Evolutionary conservation across 768 basidiomycete species (phyloP).

Genomic region (Suillus bovinus): DNA sequence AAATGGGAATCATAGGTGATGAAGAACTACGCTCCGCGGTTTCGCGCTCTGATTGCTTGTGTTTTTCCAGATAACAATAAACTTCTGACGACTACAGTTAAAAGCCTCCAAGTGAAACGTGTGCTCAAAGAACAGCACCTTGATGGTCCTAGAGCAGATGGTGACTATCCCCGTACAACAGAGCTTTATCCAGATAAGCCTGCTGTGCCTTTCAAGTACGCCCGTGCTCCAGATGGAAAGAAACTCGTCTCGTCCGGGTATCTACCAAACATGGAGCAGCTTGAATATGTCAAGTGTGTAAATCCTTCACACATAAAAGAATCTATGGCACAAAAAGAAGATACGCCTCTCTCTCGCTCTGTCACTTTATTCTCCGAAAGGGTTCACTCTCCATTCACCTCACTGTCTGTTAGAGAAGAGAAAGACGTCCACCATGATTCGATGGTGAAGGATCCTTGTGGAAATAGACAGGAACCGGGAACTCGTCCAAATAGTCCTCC

Average conservation of each 20-base stretch:
- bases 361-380: not conserved
- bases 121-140: not conserved
- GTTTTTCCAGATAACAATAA: not conserved
- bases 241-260: not conserved
- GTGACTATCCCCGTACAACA: no score
- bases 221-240: slow-evolving; percentile 4
- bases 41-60: not conserved
- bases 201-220: not conserved
- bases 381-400: not conserved
- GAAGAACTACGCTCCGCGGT: not conserved
- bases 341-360: not conserved
- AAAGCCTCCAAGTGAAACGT: slow-evolving; percentile 1
- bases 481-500: not conserved
- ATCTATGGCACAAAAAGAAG: not conserved
- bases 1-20: not conserved
- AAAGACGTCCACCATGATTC: not conserved
- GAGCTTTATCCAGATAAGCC: not conserved
- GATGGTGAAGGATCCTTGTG: not conserved
- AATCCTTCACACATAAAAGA: not conserved
- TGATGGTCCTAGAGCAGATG: not conserved
- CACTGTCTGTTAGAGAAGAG: not conserved
- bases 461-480: not conserved
- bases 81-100: not conserved
- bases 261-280: not conserved
- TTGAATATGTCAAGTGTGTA: not conserved